Evolutionary conservation across 345 rosid genomes (phyloP).

Genomic region (Conringia planisiliqua): DNA sequence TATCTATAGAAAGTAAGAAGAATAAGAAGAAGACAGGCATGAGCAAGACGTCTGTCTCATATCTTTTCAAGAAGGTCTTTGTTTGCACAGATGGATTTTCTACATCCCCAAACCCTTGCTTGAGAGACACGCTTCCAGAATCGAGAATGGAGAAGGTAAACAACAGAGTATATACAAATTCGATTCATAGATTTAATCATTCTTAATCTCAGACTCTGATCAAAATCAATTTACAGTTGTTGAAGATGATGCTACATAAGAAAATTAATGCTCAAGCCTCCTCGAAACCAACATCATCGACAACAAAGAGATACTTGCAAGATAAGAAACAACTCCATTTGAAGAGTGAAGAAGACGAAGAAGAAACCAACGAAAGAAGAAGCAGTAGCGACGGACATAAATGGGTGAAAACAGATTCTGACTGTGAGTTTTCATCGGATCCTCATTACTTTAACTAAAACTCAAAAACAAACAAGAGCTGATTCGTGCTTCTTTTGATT

Average conservation of each 20-base stretch:
- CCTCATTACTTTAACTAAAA: neutral
- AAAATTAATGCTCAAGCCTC: constrained; percentile 59
- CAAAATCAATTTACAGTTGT: constrained; percentile 43
- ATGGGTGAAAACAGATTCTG: constrained; percentile 95
- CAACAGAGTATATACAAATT: neutral
- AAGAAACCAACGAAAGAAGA: constrained; percentile 34
- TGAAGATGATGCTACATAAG: constrained; percentile 77
- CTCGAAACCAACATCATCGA: constrained; percentile 47
- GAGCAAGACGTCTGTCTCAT: constrained; percentile 62
- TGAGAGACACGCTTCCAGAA: constrained; percentile 75
- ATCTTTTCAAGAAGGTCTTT: constrained; percentile 81
- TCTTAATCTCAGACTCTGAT: neutral
- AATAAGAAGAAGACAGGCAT: constrained; percentile 40
- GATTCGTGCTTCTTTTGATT: constrained; percentile 12
- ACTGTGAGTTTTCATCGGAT: constrained; percentile 51
- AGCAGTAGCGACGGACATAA: constrained; percentile 54
- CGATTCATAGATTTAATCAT: neutral
- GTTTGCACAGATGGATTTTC: constrained; percentile 59
- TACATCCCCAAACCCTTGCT: constrained; percentile 52
- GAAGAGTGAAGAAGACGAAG: constrained; percentile 41
- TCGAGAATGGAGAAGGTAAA: constrained; percentile 95
- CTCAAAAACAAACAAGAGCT: neutral
- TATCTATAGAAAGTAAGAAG: constrained; percentile 56
- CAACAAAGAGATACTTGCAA: constrained; percentile 49
- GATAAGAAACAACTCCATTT: constrained; percentile 32